Conservation (phyloP, 257 asterid species). For the Ehretia macrophylla region DNA sequence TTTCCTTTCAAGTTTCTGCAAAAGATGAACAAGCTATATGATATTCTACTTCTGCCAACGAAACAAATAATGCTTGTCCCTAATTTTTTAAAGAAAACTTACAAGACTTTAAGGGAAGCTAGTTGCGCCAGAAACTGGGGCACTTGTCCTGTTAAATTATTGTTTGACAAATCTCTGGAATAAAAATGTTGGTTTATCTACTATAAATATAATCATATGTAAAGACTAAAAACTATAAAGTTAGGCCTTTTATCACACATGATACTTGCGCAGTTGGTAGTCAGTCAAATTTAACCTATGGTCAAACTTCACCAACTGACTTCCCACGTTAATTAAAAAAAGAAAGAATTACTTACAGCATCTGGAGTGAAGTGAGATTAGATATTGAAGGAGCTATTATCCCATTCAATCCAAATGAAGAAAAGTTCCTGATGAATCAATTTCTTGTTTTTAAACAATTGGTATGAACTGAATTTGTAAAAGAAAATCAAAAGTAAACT, state of each 20-base stretch:
- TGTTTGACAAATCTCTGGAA: slow-evolving; percentile 21
- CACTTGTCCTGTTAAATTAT: slow-evolving; percentile 19
- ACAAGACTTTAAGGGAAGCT: slow-evolving; percentile 17
- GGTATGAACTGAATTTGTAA: too few species aligned
- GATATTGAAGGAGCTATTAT: slow-evolving; percentile 13
- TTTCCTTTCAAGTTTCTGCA: slow-evolving; percentile 2
- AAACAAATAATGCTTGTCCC: background rate
- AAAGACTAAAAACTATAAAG: too few species aligned
- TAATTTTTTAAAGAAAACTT: background rate
- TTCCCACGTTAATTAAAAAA: too few species aligned
- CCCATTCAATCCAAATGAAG: slow-evolving; percentile 8
- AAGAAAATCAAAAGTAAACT: too few species aligned
- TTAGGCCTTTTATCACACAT: background rate
- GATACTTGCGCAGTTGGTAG: too few species aligned
- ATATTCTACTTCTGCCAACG: background rate
- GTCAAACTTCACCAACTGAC: background rate
- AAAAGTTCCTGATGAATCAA: slow-evolving; percentile 3
- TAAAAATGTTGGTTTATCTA: background rate
- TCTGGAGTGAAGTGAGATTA: slow-evolving; percentile 4
- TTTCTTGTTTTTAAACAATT: background rate
- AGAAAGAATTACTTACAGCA: background rate
- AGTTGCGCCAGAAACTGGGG: slow-evolving; percentile 17
- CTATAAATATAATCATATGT: slow-evolving; percentile 2
- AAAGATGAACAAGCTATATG: background rate
- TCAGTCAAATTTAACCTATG: too few species aligned